Conservation (phyloP, 2,329 filamentous ascomycete genomes). For the Fusarium sp. region DNA sequence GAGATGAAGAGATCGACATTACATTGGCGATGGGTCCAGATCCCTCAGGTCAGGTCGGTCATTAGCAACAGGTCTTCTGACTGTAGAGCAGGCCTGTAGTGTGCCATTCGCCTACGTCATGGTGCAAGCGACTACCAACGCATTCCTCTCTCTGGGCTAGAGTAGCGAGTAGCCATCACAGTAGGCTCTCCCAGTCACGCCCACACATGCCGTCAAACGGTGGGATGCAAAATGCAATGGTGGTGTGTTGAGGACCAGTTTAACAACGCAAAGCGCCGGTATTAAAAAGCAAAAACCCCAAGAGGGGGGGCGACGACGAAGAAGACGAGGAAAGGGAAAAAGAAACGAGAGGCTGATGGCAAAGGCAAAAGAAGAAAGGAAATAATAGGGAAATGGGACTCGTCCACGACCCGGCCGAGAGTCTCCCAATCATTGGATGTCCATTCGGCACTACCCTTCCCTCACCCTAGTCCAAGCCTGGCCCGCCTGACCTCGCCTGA, state of each 20-base stretch:
- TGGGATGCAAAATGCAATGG: neutral
- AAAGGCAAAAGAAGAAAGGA: conserved; percentile 11
- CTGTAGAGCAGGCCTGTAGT: neutral
- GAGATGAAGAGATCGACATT: conserved; percentile 20
- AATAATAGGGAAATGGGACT: conserved; percentile 15
- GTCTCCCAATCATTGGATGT: conserved; percentile 26
- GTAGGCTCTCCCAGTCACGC: neutral
- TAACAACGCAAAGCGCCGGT: conserved; percentile 2
- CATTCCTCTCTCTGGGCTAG: conserved; percentile 7
- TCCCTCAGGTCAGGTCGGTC: neutral
- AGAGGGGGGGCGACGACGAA: neutral
- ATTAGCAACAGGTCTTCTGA: neutral
- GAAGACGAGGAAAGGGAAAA: conserved; percentile 5
- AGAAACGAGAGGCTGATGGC: conserved; percentile 1
- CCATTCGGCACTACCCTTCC: conserved; percentile 17
- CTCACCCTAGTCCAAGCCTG: conserved; percentile 1
- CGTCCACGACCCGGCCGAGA: conserved; percentile 15
- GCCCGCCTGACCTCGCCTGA: conserved; percentile 35
- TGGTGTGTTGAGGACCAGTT: conserved; percentile 3
- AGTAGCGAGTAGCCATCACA: neutral
- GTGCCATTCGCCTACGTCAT: conserved; percentile 18
- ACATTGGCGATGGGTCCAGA: conserved; percentile 6
- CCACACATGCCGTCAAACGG: neutral
- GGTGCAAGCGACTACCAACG: conserved; percentile 6
- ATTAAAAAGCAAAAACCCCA: neutral